phyloP scores from a whole-genome alignment of 2,329 filamentous ascomycete genomes.

The Venturia oleaginea region DNA sequence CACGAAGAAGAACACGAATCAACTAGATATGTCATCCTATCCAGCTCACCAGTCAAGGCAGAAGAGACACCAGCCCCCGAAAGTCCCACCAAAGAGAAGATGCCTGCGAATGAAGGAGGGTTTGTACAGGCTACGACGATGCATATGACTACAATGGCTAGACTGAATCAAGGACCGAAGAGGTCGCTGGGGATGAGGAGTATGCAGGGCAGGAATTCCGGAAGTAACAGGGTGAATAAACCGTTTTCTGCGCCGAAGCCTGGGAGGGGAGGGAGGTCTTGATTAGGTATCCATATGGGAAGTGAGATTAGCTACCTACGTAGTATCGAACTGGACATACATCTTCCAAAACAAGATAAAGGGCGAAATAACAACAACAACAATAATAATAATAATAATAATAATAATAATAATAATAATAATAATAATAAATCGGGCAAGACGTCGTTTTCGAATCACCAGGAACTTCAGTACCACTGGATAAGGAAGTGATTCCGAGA shows the following conservation, averaged over 20 bases:
- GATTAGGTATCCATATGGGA: not conserved
- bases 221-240: slow-evolving; percentile 13
- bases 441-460: too few species aligned
- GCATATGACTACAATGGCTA: slow-evolving; percentile 34
- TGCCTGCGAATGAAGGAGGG: slow-evolving; percentile 9
- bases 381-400: too few species aligned
- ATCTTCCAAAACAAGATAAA: too few species aligned
- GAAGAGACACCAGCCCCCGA: not conserved
- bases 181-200: slow-evolving; percentile 41
- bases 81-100: not conserved
- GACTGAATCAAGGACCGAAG: slow-evolving; percentile 24
- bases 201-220: slow-evolving; percentile 41
- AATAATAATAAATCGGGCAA: too few species aligned
- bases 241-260: slow-evolving; percentile 2
- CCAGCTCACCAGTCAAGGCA: slow-evolving; percentile 32
- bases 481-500: too few species aligned
- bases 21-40: slow-evolving; percentile 40
- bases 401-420: too few species aligned
- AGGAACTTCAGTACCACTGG: too few species aligned
- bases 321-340: too few species aligned
- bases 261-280: slow-evolving; percentile 7
- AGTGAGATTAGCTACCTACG: too few species aligned
- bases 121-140: slow-evolving; percentile 33
- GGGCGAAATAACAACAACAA: too few species aligned
- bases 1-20: slow-evolving; percentile 20